phyloP scores from a whole-genome alignment of 2,329 filamentous ascomycete species.

The Paracoccidioides lutzii region DNA sequence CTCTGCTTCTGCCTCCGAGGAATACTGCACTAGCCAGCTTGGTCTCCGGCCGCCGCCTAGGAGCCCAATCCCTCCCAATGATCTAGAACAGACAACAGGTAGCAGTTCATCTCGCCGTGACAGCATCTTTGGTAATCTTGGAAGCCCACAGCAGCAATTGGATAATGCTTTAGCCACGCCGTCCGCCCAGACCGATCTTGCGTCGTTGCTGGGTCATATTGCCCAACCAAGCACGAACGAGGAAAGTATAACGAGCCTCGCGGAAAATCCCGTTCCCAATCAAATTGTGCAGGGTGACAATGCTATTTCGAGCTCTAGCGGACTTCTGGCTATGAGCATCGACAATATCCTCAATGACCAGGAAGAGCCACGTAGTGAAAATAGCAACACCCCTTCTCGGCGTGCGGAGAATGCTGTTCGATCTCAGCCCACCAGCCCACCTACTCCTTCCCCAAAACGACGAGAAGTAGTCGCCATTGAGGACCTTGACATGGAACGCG shows the following conservation, averaged over 20 bases:
- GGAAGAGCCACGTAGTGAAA: constrained; percentile 16
- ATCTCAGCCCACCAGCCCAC: constrained; percentile 15
- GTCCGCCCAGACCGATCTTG: constrained; percentile 1
- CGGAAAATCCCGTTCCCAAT: not conserved
- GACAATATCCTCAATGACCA: constrained; percentile 29
- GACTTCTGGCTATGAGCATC: constrained; percentile 30
- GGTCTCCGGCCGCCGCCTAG: constrained; percentile 46
- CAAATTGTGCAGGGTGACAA: constrained; percentile 17
- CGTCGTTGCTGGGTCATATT: constrained; percentile 10
- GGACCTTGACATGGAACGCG: constrained; percentile 63
- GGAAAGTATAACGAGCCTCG: not conserved
- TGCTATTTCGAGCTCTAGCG: constrained; percentile 22
- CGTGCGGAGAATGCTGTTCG: constrained; percentile 8
- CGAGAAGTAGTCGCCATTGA: constrained; percentile 48
- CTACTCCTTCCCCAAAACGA: constrained; percentile 15
- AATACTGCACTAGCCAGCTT: constrained; percentile 60
- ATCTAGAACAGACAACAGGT: constrained; percentile 29
- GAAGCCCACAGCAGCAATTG: not conserved
- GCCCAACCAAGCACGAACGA: constrained; percentile 6
- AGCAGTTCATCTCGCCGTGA: constrained; percentile 6
- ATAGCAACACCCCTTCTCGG: constrained; percentile 13
- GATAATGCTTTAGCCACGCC: not conserved
- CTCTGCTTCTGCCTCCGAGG: constrained; percentile 43
- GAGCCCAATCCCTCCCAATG: constrained; percentile 53
- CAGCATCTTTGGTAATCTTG: constrained; percentile 6